Evolutionary conservation across 129 eudicot species (phyloP), one percentile per base, ranked within the genome.

Genomic region (Lactuca sativa): DNA sequence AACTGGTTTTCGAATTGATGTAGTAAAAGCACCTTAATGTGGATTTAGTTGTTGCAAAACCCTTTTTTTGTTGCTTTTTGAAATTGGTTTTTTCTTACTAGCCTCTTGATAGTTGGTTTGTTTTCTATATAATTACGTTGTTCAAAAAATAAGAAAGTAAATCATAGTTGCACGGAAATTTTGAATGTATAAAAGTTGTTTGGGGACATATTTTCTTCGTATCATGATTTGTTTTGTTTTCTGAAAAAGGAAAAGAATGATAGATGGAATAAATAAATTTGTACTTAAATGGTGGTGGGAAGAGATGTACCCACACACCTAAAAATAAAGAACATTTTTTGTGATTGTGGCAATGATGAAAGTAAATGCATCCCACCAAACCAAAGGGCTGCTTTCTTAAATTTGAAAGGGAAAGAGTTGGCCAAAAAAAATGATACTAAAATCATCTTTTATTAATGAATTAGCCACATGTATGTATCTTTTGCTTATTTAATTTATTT

Each of bases 271-370:
- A 52, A 32, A 67, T 31, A 52, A 66, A 49, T 5, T 47, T 18
- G 70, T 66, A 47, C 60, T 51, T 14, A 67, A 49, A 67, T 51
- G 48, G 17, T 67, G 63, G 73, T 36, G 52, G 72, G 62, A 67
- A 36, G 72, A 16, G 51, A 67, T 53, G 72, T 67, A 47, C 51
- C 73, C 73, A 64, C 69, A 41, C 53, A 11, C 17, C 40, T 21
- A 36, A 36, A 69, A 11, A 68, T 16, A 52, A 68, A 56, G 9
- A 69, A 56, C 53, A 12, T 18, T 15, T 18, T 36, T 55, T 55
- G 53, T 37, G 34, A 34, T 69, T 55, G 53, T 6, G 36, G 36
- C 36, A 67, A 67, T 67, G 51, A 67, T 67, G 36, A 67, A 53
- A 9, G 51, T 53, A 67, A 67, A 10, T 52, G 9, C 40, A 49